phyloP scores from a whole-genome alignment of 176 grass and related monocot species.

The Metroxylon sagu region DNA sequence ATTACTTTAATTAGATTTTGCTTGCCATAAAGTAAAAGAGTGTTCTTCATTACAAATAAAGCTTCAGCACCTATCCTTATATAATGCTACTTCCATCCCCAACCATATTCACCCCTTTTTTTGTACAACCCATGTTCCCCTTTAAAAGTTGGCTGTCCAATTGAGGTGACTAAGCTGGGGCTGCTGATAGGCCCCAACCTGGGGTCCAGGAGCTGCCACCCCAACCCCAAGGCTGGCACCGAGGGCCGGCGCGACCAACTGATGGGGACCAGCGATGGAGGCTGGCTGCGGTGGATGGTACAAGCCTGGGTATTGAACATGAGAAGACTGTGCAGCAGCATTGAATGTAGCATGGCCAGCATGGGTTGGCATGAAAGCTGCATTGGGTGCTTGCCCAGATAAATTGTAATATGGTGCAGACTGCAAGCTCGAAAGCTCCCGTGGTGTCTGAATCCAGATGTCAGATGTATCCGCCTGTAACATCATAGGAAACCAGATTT shows the following conservation, averaged over 20 bases:
- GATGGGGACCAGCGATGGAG: conserved; percentile 57
- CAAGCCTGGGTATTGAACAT: conserved; percentile 52
- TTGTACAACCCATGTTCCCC: background rate
- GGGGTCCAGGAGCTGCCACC: conserved; percentile 48
- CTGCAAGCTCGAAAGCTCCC: conserved; percentile 50
- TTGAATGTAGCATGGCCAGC: conserved; percentile 62
- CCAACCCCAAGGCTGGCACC: conserved; percentile 56
- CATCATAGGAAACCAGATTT: too few relatives aligned
- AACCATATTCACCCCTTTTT: too few relatives aligned
- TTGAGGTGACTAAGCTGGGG: conserved; percentile 62
- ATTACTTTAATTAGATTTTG: too few relatives aligned
- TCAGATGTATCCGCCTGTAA: conserved; percentile 58
- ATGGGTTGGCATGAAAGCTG: conserved; percentile 51
- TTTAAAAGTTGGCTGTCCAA: conserved; percentile 64
- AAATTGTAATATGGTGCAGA: conserved; percentile 57
- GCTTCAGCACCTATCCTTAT: too few relatives aligned
- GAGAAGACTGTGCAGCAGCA: conserved; percentile 54
- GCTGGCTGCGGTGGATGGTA: conserved; percentile 59
- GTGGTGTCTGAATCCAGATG: conserved; percentile 63
- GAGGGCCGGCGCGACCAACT: conserved; percentile 45
- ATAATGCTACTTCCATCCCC: too few relatives aligned
- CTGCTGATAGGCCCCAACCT: conserved; percentile 71
- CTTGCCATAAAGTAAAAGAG: too few relatives aligned
- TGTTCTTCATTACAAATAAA: too few relatives aligned
- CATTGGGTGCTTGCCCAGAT: conserved; percentile 54